Percentiles rank a stretch among this genome's conserved stretches.
Conservation (phyloP, 805 yeast species). For the Candida ficus region DNA sequence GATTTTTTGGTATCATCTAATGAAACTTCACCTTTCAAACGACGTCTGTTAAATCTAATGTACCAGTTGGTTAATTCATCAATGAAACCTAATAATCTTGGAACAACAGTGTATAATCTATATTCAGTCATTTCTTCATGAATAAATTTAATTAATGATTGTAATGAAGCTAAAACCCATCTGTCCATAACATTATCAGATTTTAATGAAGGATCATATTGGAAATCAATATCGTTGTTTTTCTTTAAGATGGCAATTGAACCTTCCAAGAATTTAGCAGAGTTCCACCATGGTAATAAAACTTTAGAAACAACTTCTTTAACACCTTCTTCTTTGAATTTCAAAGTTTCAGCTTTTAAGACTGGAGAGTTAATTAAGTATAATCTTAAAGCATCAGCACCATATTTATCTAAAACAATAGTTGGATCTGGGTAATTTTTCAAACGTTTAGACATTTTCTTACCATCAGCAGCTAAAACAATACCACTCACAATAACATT, state of each 20-base stretch:
- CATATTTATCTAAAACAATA: slow-evolving; percentile 75
- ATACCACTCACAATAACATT: slow-evolving; percentile 96
- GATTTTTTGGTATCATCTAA: slow-evolving; percentile 79
- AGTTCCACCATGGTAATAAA: slow-evolving; percentile 97
- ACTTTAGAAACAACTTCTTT: slow-evolving; percentile 96
- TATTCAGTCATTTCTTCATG: slow-evolving; percentile 88
- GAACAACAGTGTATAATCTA: slow-evolving; percentile 93
- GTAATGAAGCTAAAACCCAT: slow-evolving; percentile 96
- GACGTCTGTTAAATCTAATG: slow-evolving; percentile 95
- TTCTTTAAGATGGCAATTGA: slow-evolving; percentile 83
- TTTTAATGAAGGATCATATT: slow-evolving; percentile 56
- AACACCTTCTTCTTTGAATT: slow-evolving; percentile 98
- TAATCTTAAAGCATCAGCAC: slow-evolving; percentile 96
- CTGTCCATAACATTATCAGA: slow-evolving; percentile 93
- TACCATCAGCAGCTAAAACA: slow-evolving; percentile 96
- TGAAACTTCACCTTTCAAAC: slow-evolving; percentile 94
- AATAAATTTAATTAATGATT: slow-evolving; percentile 79
- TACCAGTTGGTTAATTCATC: slow-evolving; percentile 98
- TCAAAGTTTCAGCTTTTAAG: slow-evolving; percentile 91
- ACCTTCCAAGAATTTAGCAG: slow-evolving; percentile 93
- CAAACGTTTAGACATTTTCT: slow-evolving; percentile 97
- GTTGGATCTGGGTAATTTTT: slow-evolving; percentile 97
- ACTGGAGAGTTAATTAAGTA: slow-evolving; percentile 97
- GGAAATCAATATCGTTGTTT: slow-evolving; percentile 62
- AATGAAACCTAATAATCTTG: slow-evolving; percentile 79